Percentiles rank a stretch among this genome's conserved stretches.
These are phyloP conservation scores for Taphrina populina DNA, from an alignment of 1,139 yeast species.

Conservation along the genomic window DNA sequence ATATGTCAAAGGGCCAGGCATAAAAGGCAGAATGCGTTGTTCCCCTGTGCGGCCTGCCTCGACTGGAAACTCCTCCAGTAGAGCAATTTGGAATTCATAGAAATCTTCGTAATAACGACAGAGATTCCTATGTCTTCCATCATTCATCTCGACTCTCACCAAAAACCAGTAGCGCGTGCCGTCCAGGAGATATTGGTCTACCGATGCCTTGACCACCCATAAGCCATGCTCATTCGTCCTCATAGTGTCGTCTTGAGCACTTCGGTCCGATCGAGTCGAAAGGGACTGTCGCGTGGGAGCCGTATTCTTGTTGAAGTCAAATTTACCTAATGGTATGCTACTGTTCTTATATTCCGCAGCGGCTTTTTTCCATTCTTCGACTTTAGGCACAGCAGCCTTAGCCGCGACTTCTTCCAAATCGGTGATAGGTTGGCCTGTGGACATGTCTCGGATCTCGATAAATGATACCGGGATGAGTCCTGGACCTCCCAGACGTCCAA, in stretches of 20 bases:
- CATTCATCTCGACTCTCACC: slow-evolving; percentile 65
- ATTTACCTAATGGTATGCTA: slow-evolving; percentile 69
- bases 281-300: background rate
- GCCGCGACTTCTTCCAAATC: slow-evolving; percentile 55
- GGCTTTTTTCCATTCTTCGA: slow-evolving; percentile 90
- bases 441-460: slow-evolving; percentile 78
- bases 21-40: slow-evolving; percentile 79
- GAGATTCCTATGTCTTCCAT: slow-evolving; percentile 67
- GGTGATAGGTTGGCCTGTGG: slow-evolving; percentile 55
- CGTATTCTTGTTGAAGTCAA: slow-evolving; percentile 43
- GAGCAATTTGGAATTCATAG: slow-evolving; percentile 83
- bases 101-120: slow-evolving; percentile 95
- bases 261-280: background rate
- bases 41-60: slow-evolving; percentile 89
- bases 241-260: slow-evolving; percentile 6
- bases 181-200: slow-evolving; percentile 76
- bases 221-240: slow-evolving; percentile 37
- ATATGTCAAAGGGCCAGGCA: slow-evolving; percentile 93
- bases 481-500: slow-evolving; percentile 92
- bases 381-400: slow-evolving; percentile 75
- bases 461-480: slow-evolving; percentile 92
- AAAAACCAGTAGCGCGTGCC: slow-evolving; percentile 90
- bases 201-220: slow-evolving; percentile 57
- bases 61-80: slow-evolving; percentile 79
- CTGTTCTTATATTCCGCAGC: slow-evolving; percentile 93